Conservation (phyloP, 768 basidiomycete species). For the Amanita exitialis region DNA sequence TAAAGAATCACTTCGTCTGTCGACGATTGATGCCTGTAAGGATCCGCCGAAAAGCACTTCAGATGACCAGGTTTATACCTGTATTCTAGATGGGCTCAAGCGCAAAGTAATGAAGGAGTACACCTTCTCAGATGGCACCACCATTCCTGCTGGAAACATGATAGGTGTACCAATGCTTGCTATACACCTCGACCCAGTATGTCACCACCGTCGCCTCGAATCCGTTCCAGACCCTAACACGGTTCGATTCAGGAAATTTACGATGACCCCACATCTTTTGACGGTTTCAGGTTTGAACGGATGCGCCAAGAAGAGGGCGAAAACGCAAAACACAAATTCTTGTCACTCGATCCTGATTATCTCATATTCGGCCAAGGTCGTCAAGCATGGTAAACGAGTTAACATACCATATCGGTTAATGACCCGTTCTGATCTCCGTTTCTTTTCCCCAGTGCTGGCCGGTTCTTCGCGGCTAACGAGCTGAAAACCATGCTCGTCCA, state of each 20-base stretch:
- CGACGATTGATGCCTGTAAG: conserved; percentile 19
- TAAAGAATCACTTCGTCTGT: conserved; percentile 25
- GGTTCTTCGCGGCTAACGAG: conserved; percentile 25
- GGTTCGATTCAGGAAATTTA: conserved; percentile 18
- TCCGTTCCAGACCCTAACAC: not conserved
- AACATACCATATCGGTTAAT: not conserved
- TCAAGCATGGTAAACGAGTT: conserved; percentile 11
- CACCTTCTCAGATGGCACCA: conserved; percentile 21
- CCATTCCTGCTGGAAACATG: conserved; percentile 16
- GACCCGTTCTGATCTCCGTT: not conserved
- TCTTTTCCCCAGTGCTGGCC: conserved; percentile 15
- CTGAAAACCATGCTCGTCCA: conserved; percentile 23
- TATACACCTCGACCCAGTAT: conserved; percentile 6
- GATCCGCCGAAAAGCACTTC: conserved; percentile 5
- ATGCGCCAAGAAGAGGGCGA: conserved; percentile 19
- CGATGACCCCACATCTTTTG: conserved; percentile 20
- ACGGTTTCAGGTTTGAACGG: conserved; percentile 31
- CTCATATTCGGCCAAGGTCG: conserved; percentile 24
- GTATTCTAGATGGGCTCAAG: conserved; percentile 12
- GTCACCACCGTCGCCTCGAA: not conserved
- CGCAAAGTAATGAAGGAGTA: conserved; percentile 27
- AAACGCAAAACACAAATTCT: conserved; percentile 19
- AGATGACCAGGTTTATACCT: conserved; percentile 10
- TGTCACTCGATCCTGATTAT: conserved; percentile 17
- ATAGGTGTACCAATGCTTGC: conserved; percentile 11